Conservation (phyloP, 2,329 filamentous ascomycete genomes). For the Colletotrichum sp. region DNA sequence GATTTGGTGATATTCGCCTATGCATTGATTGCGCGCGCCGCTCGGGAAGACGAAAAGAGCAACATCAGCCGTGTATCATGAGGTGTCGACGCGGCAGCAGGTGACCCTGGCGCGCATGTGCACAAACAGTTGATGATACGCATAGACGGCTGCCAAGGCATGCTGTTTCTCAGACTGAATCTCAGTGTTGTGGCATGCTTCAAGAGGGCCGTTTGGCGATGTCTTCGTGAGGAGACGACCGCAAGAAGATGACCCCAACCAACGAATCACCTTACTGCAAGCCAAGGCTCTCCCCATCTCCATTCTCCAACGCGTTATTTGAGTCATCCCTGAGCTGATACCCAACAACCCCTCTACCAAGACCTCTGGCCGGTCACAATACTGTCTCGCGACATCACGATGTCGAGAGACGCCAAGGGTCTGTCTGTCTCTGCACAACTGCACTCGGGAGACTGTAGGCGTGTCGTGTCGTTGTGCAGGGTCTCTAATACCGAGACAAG, state of each 20-base stretch:
- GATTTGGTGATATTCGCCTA: background rate
- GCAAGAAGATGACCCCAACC: background rate
- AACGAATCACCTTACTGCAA: background rate
- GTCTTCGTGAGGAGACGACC: background rate
- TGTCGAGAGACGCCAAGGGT: background rate
- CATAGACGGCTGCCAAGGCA: background rate
- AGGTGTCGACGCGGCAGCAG: background rate
- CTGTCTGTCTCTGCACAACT: background rate
- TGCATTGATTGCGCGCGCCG: background rate
- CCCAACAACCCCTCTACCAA: background rate
- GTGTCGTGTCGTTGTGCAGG: background rate
- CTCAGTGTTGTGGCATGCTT: background rate
- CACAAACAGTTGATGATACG: background rate
- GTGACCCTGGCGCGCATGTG: background rate
- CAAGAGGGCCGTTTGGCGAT: background rate
- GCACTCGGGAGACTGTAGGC: background rate
- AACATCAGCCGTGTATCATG: background rate
- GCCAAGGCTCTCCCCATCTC: background rate
- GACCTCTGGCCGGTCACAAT: background rate
- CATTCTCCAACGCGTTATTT: background rate
- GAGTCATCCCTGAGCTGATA: background rate
- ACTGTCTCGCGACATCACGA: background rate
- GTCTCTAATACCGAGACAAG: background rate
- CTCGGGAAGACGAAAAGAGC: background rate
- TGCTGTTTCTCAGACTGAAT: background rate